Percentiles rank a stretch among this genome's conserved stretches.
Conservation (phyloP, 306 rosid genomes). For the Abrus precatorius region DNA sequence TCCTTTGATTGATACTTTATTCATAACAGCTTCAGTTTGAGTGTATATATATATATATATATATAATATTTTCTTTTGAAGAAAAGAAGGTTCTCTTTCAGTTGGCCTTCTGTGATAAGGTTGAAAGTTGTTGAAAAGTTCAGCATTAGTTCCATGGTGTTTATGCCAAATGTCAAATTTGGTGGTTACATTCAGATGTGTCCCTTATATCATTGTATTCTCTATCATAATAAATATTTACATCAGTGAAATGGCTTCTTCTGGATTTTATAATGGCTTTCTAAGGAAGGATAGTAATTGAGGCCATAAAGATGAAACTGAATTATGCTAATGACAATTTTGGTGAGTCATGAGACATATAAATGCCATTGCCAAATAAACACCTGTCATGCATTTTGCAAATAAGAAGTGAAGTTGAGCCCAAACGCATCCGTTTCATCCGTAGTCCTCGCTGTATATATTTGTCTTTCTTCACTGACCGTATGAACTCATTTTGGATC, state of each 20-base stretch:
- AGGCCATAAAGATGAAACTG: constrained; percentile 31
- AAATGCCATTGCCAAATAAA: not conserved
- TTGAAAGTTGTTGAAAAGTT: constrained; percentile 31
- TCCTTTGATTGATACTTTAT: constrained; percentile 11
- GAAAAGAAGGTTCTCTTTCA: not conserved
- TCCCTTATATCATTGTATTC: constrained; percentile 9
- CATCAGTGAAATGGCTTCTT: constrained; percentile 8
- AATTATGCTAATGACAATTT: constrained; percentile 38
- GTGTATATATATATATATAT: not conserved
- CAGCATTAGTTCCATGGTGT: not conserved
- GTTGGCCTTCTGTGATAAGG: constrained; percentile 10
- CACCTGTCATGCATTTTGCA: constrained; percentile 3
- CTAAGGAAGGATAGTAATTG: constrained; percentile 43
- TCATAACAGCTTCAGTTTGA: constrained; percentile 29
- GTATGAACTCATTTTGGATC: constrained; percentile 20
- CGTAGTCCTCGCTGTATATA: not conserved
- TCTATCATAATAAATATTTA: constrained; percentile 25
- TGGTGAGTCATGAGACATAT: constrained; percentile 1
- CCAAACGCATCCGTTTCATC: constrained; percentile 25
- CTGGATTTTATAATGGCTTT: constrained; percentile 20
- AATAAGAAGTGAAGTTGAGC: constrained; percentile 17
- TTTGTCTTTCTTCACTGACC: constrained; percentile 5
- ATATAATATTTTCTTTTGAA: not conserved
- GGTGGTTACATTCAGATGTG: constrained; percentile 15
- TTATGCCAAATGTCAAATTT: not conserved